Base-by-base conservation (phyloP, 805 yeast species). In the Candida golubevii region DNA sequence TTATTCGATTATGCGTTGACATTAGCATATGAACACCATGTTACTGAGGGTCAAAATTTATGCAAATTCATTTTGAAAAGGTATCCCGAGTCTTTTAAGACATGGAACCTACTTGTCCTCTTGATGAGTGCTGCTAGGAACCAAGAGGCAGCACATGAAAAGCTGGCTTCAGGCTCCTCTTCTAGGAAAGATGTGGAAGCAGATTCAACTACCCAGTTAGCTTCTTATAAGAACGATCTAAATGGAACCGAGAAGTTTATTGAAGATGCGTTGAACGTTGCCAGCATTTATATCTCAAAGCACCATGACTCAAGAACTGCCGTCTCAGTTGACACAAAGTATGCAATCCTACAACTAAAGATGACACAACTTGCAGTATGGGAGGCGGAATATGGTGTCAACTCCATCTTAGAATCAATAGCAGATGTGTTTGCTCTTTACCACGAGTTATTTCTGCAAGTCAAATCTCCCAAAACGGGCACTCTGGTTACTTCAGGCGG, bases 291-390 rank as follows among this genome's bases (percentile, higher is more conserved):
- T 44, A 57, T 67, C 14, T 44, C 49, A 35, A 63, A 62, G 45
- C 57, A 61, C 47, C 54, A 55, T n/a, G 59, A 62, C 35, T 49
- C 48, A 15, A 61, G 56, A 31, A 47, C 54, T 8, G 52, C 56
- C 15, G 48, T 69, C 26, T 55, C 67, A 4, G 39, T 54, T 7
- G 61, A 58, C 30, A 57, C 62, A 35, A 68, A 75, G 55, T 67
- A 75, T 65, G 80, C 75, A 45, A 74, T 81, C 44, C 58, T 82
- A 41, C 86, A 87, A 58, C 71, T 88, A 59, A 85, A 85, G 54
- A 71, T 85, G 63, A 83, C 96, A 0, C 87, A 84, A 54, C 65
- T 88, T 32, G 80, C 87, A 1, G 67, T 88, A n/a, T 65, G 80
- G 41, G 89, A 85, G 55, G 72, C 78, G 6, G 66, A 77, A 4